A percentile compares a stretch with the other conserved stretches of the same genome.
Conservation (phyloP, 768 basidiomycete genomes). For the Lepiota brunneoincarnata region DNA sequence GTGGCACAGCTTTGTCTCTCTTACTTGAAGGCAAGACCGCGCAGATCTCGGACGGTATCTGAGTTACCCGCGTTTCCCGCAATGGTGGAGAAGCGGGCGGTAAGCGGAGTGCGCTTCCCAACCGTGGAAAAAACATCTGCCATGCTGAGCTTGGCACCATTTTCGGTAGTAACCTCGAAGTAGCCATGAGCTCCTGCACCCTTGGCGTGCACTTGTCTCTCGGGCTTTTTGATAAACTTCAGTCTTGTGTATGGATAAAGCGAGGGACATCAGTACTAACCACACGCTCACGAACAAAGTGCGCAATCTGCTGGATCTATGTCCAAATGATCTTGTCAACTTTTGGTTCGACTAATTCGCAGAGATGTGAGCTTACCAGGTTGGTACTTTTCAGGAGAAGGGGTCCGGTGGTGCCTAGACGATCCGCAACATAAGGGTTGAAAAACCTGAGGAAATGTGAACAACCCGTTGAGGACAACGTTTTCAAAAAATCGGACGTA, state of each 20-base stretch:
- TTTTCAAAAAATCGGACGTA: background rate
- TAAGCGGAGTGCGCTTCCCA: constrained; percentile 28
- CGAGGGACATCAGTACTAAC: constrained; percentile 1
- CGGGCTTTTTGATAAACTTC: constrained; percentile 19
- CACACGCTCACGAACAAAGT: constrained; percentile 18
- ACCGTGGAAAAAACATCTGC: constrained; percentile 28
- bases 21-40: constrained; percentile 51
- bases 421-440: constrained; percentile 13
- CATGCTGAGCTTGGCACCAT: constrained; percentile 30
- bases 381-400: constrained; percentile 14
- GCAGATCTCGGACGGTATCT: constrained; percentile 47
- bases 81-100: constrained; percentile 56
- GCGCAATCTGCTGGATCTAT: constrained; percentile 17
- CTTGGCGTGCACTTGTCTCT: constrained; percentile 33
- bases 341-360: background rate
- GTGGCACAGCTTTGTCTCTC: too few species aligned
- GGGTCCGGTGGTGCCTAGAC: constrained; percentile 14
- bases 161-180: constrained; percentile 51
- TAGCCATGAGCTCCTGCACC: constrained; percentile 47
- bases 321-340: background rate
- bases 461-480: background rate
- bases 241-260: background rate
- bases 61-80: constrained; percentile 48
- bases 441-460: constrained; percentile 3
- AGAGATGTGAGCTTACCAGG: constrained; percentile 4